Evolutionary conservation across 306 rosid species (phyloP).

Genomic region (Casuarina equisetifolia): DNA sequence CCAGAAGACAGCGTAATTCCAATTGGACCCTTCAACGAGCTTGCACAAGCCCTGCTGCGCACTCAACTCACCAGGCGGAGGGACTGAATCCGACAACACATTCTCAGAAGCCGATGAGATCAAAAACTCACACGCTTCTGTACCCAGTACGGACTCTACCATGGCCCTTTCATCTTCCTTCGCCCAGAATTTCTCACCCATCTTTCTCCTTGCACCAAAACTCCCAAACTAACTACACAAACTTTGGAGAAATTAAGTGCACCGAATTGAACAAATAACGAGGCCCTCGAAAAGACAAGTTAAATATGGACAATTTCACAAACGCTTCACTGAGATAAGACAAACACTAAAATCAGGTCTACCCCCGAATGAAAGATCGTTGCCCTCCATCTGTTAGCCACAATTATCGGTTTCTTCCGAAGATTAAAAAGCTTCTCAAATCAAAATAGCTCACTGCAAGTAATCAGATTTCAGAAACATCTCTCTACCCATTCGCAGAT

Average conservation of each 20-base stretch:
- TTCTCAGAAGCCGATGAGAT: constrained; percentile 58
- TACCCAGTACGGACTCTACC: constrained; percentile 78
- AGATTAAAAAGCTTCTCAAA: constrained; percentile 8
- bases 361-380: not conserved
- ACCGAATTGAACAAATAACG: constrained; percentile 17
- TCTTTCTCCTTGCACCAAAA: constrained; percentile 29
- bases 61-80: constrained; percentile 42
- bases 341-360: not conserved
- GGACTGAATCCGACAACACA: constrained; percentile 43
- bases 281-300: constrained; percentile 9
- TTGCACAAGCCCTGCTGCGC: constrained; percentile 56
- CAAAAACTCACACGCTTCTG: constrained; percentile 74
- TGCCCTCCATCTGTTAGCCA: not conserved
- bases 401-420: constrained; percentile 2
- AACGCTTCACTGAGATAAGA: constrained; percentile 10
- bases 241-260: constrained; percentile 12
- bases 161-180: constrained; percentile 69
- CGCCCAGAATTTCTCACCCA: constrained; percentile 70
- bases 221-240: constrained; percentile 13
- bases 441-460: not conserved
- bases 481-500: not conserved
- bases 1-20: constrained; percentile 88
- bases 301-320: not conserved
- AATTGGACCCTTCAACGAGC: constrained; percentile 63
- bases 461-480: not conserved